A percentile compares a stretch with the other conserved stretches of the same genome.
Evolutionary conservation across 257 asterid genomes (phyloP).

Genomic region (Ocimum tenuiflorum): DNA sequence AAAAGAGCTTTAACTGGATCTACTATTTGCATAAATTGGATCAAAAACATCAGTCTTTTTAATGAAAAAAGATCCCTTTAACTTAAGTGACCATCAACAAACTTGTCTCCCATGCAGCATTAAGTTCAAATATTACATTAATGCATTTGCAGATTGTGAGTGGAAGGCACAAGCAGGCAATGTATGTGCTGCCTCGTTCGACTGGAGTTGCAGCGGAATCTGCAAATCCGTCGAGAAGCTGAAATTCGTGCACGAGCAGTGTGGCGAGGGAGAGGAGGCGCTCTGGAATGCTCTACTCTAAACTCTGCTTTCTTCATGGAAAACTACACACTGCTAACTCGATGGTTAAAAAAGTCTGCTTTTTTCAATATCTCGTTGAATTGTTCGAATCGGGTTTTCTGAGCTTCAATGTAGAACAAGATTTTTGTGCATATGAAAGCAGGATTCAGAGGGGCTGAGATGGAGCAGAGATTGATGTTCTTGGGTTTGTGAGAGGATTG

Average conservation of each 20-base stretch:
- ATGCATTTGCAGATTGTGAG: slow-evolving; percentile 29
- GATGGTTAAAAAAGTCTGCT: background rate
- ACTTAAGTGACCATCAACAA: no score
- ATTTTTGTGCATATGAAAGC: slow-evolving; percentile 2
- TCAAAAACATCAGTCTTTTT: no score
- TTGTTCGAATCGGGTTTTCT: background rate
- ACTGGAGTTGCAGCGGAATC: slow-evolving; percentile 70
- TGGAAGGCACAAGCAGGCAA: slow-evolving; percentile 46
- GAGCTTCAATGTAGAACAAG: background rate
- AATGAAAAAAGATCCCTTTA: no score
- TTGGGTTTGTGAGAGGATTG: background rate
- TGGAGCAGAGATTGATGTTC: background rate
- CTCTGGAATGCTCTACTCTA: slow-evolving; percentile 48
- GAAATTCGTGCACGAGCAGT: slow-evolving; percentile 47
- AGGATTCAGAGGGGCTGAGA: background rate
- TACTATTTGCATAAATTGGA: no score
- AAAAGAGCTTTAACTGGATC: no score
- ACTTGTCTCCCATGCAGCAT: no score
- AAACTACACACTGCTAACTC: background rate
- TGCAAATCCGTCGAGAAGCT: slow-evolving; percentile 56
- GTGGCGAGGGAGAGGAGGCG: slow-evolving; percentile 56
- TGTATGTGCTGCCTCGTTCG: slow-evolving; percentile 51
- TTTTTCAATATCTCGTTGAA: background rate
- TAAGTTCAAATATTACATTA: background rate
- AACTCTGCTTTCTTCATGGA: background rate